These are phyloP conservation scores for Ceratobasidium papillatum DNA, from an alignment of 1,284 basidiomycete species.

Conservation along the genomic window DNA sequence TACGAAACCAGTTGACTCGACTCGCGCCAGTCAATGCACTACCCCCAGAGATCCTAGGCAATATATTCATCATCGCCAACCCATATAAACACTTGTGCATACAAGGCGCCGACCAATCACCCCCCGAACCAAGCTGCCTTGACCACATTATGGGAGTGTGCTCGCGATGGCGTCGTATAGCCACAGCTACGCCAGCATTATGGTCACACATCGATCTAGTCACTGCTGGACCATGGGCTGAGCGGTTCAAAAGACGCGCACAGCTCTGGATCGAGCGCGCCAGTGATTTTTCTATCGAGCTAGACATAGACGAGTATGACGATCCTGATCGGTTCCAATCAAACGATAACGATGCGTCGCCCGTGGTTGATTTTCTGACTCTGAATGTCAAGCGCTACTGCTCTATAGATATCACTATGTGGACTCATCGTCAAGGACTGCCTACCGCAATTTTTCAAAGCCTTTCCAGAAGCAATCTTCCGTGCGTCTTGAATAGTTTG, in stretches of 20 bases:
- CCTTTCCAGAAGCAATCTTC: background rate
- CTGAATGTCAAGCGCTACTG: background rate
- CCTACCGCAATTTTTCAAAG: background rate
- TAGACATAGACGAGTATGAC: background rate
- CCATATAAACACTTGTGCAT: background rate
- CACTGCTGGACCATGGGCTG: background rate
- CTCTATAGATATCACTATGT: background rate
- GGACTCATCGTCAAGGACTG: background rate
- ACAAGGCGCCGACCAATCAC: background rate
- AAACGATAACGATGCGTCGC: too few species aligned
- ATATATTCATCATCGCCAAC: background rate
- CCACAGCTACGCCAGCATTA: background rate
- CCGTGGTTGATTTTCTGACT: background rate
- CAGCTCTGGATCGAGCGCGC: background rate
- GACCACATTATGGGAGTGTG: background rate
- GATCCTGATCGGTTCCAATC: background rate
- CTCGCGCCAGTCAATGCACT: background rate
- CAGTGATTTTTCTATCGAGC: background rate
- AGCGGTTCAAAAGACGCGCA: background rate
- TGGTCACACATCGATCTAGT: constrained; percentile 21
- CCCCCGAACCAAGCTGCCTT: background rate
- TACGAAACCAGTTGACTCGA: constrained; percentile 13
- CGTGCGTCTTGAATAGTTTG: background rate
- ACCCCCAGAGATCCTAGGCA: background rate
- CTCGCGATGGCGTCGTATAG: constrained; percentile 4